Evolutionary conservation across 805 yeast species (phyloP), one percentile per base, ranked within the genome.

Genomic region (Blastobotrys chiropterorum): DNA sequence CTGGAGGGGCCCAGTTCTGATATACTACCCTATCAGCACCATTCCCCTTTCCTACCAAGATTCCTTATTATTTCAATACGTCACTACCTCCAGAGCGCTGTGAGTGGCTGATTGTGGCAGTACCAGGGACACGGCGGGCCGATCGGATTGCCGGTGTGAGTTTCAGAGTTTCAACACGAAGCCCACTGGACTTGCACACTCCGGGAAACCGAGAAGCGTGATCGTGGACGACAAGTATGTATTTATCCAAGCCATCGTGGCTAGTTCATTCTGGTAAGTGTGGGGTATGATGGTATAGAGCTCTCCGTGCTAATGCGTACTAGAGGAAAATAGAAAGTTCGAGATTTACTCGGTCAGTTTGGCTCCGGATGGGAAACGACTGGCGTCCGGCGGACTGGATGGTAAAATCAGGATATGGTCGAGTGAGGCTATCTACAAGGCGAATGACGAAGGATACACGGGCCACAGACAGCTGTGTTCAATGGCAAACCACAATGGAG

Each of bases 401-500:
- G 97, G 98, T 0, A 89, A 88, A 59, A 89, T 94, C 44, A 79
- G 92, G 56, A 85, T 92, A 45, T 92, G 99, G 99, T 77, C 90
- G 53, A 83, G 94, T 0, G 86, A 85, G 53, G 86, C 92, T 54
- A 84, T 90, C 16, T 82, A 88, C 2, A 83, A 90, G 79, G 71
- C 83, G 81, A 60, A 53, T 45, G 52, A 54, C 22, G 53, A 14
- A 40, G 16, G 31, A 15, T 14, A 15, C 19, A 19, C 17, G 7
- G 54, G 55, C 1, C 64, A 65, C 13, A 49, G 61, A 26, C 95
- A 96, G 2, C 68, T 90, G 15, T 88, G 95, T 53, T 84, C 94
- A 22, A 88, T 94, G 96, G 84, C 94, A 39, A 78, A 97, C 50
- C 99, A 94, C 64, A 89, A 94, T 19, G 99, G 99, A 47, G 96